A percentile compares a stretch with the other conserved stretches of the same genome.
Evolutionary conservation across 345 rosid species (phyloP).

Genomic region (Linum trigynum): DNA sequence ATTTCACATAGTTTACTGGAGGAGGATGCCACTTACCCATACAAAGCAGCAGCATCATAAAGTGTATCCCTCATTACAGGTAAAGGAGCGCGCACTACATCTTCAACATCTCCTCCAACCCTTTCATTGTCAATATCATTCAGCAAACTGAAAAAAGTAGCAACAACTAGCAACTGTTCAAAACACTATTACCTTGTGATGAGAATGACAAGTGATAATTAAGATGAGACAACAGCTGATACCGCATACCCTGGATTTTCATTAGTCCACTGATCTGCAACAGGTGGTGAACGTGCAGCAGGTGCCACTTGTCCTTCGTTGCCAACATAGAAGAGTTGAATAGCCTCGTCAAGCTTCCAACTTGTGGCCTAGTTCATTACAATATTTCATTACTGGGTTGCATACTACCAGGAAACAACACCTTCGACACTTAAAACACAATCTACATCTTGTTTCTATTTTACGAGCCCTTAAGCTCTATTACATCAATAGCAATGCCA

Average conservation of each 20-base stretch:
- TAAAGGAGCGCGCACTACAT: constrained; percentile 86
- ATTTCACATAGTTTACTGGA: no score
- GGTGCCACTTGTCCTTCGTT: constrained; percentile 43
- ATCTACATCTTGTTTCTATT: not conserved
- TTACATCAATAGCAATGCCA: not conserved
- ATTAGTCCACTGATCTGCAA: constrained; percentile 19
- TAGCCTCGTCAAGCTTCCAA: constrained; percentile 95
- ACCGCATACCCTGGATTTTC: constrained; percentile 36
- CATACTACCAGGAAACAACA: not conserved
- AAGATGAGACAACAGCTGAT: not conserved
- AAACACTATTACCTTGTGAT: not conserved
- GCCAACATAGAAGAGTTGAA: constrained; percentile 88
- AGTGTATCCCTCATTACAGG: constrained; percentile 96
- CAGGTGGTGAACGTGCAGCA: constrained; percentile 33
- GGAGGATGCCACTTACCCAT: constrained; percentile 33
- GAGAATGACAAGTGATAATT: not conserved
- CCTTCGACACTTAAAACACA: not conserved
- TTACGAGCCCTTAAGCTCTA: not conserved
- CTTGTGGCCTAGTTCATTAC: constrained; percentile 60
- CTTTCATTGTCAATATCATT: constrained; percentile 29
- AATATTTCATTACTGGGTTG: constrained; percentile 10
- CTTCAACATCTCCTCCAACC: constrained; percentile 34
- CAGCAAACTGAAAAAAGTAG: constrained; percentile 30
- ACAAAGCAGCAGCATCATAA: constrained; percentile 56
- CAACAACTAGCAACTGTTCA: constrained; percentile 9